Base-by-base conservation (phyloP, 805 yeast species). In the Candida insectorum region DNA sequence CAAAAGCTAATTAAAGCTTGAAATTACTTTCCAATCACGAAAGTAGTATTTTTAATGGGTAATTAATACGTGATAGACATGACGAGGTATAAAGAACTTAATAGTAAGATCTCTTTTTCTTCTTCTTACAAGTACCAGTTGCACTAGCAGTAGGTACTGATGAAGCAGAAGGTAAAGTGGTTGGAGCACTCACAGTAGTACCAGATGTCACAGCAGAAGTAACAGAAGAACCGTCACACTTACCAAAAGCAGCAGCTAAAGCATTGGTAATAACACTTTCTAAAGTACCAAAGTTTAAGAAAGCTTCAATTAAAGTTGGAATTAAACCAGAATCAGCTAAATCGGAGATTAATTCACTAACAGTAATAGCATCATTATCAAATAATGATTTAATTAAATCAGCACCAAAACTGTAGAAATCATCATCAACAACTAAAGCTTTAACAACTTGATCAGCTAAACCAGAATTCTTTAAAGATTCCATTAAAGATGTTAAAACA, bases 391-490 rank as follows among this genome's bases (percentile, higher is more conserved):
- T 30, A 34, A 64, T 53, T 44, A 65, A 62, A 14, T 48, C 41
- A 27, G 60, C 69, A 62, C 71, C 72, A 41, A 50, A 63, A 20
- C 37, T 32, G 45, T 57, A 60, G 55, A 64, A 65, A 14, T 51
- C 49, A 15, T 56, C 53, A 43, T 65, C 66, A 23, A 55, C 54
- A 39, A 65, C 52, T 45, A 65, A 62, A 5, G 58, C 47, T 27
- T 54, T 45, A 28, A 65, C 67, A 35, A 65, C 69, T 19, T 51
- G 55, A 14, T 52, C 40, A 25, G 68, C 70, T 47, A 65, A 62
- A 26, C 71, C 71, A 15, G 71, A 65, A 26, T 57, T 41, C 48
- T 62, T 63, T 49, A 65, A 62, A 1, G 72, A 65, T 47, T 63
- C 69, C 62, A 65, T 54, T 45, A 65, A 60, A 32, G 57, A 47